These are phyloP conservation scores for Cystobasidium onofrii DNA, from an alignment of 768 basidiomycete species.

Conservation along the genomic window DNA sequence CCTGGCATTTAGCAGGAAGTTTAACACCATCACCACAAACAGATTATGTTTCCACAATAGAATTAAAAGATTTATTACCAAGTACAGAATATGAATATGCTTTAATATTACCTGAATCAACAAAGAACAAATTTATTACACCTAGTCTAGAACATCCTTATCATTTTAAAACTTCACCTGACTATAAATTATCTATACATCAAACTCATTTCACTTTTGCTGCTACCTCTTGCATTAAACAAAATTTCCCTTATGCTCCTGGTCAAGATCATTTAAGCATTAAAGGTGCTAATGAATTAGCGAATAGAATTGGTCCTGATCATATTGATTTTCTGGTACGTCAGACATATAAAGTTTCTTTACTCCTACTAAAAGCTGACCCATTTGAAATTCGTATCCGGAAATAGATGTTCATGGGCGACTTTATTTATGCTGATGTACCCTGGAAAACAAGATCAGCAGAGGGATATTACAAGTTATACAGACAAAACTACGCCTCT, in stretches of 20 bases:
- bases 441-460: conserved; percentile 53
- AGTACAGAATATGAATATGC: conserved; percentile 62
- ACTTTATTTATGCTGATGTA: conserved; percentile 68
- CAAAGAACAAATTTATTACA: conserved; percentile 46
- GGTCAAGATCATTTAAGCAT: conserved; percentile 33
- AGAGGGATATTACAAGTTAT: conserved; percentile 59
- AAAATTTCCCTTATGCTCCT: conserved; percentile 62
- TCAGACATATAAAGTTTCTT: conserved; percentile 4
- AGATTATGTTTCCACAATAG: conserved; percentile 46
- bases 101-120: conserved; percentile 38
- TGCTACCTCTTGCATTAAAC: conserved; percentile 59
- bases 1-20: conserved; percentile 37
- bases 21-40: conserved; percentile 25
- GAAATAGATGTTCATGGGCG: conserved; percentile 41
- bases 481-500: conserved; percentile 61
- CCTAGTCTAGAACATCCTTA: conserved; percentile 53
- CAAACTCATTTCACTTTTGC: conserved; percentile 59
- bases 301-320: conserved; percentile 31
- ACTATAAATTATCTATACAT: conserved; percentile 52
- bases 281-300: conserved; percentile 41
- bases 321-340: conserved; percentile 53
- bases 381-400: too few species aligned
- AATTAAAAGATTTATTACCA: conserved; percentile 59
- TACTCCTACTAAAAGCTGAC: too few species aligned
- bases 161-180: conserved; percentile 65